These are phyloP conservation scores for Notholithocarpus densiflorus DNA, from an alignment of 306 rosid species.

Conservation along the genomic window DNA sequence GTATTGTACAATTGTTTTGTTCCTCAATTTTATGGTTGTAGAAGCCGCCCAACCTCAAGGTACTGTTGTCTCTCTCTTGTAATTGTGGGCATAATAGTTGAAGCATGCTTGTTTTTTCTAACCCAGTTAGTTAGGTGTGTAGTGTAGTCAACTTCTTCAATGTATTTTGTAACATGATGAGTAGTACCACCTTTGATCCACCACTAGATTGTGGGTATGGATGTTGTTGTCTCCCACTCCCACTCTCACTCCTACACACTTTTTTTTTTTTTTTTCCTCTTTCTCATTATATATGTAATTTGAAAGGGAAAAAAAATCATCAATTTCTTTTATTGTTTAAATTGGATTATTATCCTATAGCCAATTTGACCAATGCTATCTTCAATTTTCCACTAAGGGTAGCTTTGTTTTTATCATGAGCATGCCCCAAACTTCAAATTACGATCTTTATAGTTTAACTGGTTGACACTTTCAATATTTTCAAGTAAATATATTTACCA, in stretches of 20 bases:
- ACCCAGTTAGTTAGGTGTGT: not conserved
- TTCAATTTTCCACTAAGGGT: not conserved
- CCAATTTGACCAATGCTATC: not conserved
- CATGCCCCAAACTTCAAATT: not conserved
- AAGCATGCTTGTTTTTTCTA: too few relatives aligned
- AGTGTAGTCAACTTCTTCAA: constrained; percentile 26
- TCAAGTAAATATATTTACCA: too few relatives aligned
- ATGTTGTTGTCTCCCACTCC: constrained; percentile 20
- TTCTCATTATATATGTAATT: not conserved
- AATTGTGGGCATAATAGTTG: too few relatives aligned
- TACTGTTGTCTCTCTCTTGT: too few relatives aligned
- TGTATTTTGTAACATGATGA: constrained; percentile 23
- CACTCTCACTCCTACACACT: constrained; percentile 15
- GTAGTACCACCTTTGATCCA: constrained; percentile 26
- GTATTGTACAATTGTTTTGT: too few relatives aligned
- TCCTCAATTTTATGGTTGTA: too few relatives aligned
- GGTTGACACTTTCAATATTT: too few relatives aligned
- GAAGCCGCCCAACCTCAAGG: too few relatives aligned
- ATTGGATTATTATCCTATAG: not conserved
- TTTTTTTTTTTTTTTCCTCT: constrained; percentile 1
- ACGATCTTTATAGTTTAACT: rapidly evolving
- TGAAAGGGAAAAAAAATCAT: too few relatives aligned
- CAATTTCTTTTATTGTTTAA: not conserved
- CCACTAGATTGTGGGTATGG: constrained; percentile 4
- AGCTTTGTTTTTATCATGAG: not conserved